Evolutionary conservation across 2,329 filamentous ascomycete species (phyloP).

Genomic region (Colletotrichum aenigma): DNA sequence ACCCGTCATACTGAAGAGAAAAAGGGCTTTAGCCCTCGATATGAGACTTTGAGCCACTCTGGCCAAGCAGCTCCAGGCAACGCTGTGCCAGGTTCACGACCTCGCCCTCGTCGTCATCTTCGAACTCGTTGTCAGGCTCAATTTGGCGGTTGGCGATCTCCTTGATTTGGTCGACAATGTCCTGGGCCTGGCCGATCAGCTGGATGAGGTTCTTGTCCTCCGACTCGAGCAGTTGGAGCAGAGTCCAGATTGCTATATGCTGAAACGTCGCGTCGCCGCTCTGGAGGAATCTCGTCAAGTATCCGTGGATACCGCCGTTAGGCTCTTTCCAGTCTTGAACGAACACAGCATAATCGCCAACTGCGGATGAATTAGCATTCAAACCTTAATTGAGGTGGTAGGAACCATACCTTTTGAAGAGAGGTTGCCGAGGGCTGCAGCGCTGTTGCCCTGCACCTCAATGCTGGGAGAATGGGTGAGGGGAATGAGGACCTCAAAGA

Average conservation of each 20-base stretch:
- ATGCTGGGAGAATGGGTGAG: slow-evolving; percentile 95
- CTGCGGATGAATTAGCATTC: slow-evolving; percentile 48
- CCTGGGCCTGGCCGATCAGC: slow-evolving; percentile 86
- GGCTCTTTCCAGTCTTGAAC: slow-evolving; percentile 93
- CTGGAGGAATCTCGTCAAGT: slow-evolving; percentile 88
- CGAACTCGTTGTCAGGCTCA: slow-evolving; percentile 84
- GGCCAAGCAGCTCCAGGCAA: slow-evolving; percentile 85
- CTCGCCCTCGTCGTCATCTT: slow-evolving; percentile 90
- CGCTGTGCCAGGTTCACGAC: slow-evolving; percentile 89
- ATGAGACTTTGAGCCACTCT: slow-evolving; percentile 76
- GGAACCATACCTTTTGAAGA: slow-evolving; percentile 84
- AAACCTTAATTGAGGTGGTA: neutral
- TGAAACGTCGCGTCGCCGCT: slow-evolving; percentile 98
- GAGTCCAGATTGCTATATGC: slow-evolving; percentile 98
- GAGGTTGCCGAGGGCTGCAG: slow-evolving; percentile 91
- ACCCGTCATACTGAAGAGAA: neutral
- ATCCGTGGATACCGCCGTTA: slow-evolving; percentile 93
- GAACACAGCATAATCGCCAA: slow-evolving; percentile 96
- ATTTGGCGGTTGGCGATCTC: slow-evolving; percentile 88
- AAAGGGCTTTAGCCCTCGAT: slow-evolving; percentile 70
- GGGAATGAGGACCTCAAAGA: slow-evolving; percentile 95
- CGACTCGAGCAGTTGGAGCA: slow-evolving; percentile 93
- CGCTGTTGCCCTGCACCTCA: slow-evolving; percentile 97
- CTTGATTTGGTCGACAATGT: slow-evolving; percentile 91
- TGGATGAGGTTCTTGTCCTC: slow-evolving; percentile 89